phyloP scores from a whole-genome alignment of 805 yeast genomes.

The Dipodascopsis uninucleata region DNA sequence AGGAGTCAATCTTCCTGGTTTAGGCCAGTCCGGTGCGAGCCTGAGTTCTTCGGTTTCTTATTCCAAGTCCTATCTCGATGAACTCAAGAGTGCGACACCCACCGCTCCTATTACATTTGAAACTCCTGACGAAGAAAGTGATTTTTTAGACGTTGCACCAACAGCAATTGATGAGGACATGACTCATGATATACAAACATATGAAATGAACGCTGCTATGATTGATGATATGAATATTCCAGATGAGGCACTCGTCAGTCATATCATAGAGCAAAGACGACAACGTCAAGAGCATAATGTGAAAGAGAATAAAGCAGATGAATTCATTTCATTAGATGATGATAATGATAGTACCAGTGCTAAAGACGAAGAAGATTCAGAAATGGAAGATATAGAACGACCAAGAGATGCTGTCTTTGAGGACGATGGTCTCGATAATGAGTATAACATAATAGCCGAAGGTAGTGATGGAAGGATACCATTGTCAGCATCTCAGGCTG shows the following conservation, averaged over 20 bases:
- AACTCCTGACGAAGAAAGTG: neutral
- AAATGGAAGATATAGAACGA: slow-evolving; percentile 13
- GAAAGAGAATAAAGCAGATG: slow-evolving; percentile 1
- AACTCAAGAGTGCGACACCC: slow-evolving; percentile 19
- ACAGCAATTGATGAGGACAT: neutral
- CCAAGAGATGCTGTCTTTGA: slow-evolving; percentile 5
- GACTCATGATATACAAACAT: slow-evolving; percentile 4
- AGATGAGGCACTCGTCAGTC: slow-evolving; percentile 24
- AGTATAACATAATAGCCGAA: slow-evolving; percentile 23
- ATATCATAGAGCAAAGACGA: slow-evolving; percentile 20
- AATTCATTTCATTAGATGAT: slow-evolving; percentile 22
- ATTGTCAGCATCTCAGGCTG: slow-evolving; percentile 17
- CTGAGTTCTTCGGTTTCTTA: slow-evolving; percentile 11
- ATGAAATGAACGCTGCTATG: slow-evolving; percentile 13
- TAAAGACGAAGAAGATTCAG: slow-evolving; percentile 1
- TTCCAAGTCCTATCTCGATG: slow-evolving; percentile 18
- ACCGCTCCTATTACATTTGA: slow-evolving; percentile 17
- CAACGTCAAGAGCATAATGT: neutral
- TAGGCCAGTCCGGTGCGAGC: neutral
- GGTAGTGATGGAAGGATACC: slow-evolving; percentile 27
- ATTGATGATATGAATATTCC: slow-evolving; percentile 18
- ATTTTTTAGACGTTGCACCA: neutral
- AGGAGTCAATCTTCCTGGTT: slow-evolving; percentile 14
- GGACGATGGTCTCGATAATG: slow-evolving; percentile 20
- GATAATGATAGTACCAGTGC: no score